Evolutionary conservation across 768 basidiomycete genomes (phyloP).

Genomic region (Naganishia kalamii): DNA sequence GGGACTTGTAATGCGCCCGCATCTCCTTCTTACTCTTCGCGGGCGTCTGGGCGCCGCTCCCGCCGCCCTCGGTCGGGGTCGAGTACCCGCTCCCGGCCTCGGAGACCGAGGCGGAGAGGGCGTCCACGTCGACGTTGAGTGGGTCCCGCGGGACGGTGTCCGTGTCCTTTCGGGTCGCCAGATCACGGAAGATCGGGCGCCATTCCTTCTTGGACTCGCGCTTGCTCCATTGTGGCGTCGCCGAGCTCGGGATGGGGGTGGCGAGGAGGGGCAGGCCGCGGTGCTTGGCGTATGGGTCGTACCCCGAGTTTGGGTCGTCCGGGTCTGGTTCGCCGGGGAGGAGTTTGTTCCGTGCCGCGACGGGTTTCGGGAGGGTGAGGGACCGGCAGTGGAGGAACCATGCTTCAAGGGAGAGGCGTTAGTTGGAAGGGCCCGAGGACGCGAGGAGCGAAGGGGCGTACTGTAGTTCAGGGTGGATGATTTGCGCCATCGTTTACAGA

Average conservation of each 20-base stretch:
- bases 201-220: slow-evolving; percentile 90
- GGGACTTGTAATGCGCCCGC: slow-evolving; percentile 84
- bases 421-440: neutral
- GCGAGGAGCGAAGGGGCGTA: slow-evolving; percentile 43
- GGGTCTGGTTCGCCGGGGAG: slow-evolving; percentile 24
- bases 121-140: slow-evolving; percentile 29
- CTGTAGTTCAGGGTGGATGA: slow-evolving; percentile 90
- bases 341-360: slow-evolving; percentile 34
- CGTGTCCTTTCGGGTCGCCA: slow-evolving; percentile 37
- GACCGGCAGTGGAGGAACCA: slow-evolving; percentile 91
- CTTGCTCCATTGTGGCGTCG: slow-evolving; percentile 70
- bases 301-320: slow-evolving; percentile 28
- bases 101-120: slow-evolving; percentile 11
- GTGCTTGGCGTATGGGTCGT: slow-evolving; percentile 45
- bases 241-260: slow-evolving; percentile 32
- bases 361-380: slow-evolving; percentile 73
- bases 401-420: slow-evolving; percentile 51
- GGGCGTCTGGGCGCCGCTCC: slow-evolving; percentile 50
- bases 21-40: slow-evolving; percentile 72
- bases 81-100: slow-evolving; percentile 25
- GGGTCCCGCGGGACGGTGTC: slow-evolving; percentile 31
- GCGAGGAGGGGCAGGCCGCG: slow-evolving; percentile 38
- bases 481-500: slow-evolving; percentile 78
- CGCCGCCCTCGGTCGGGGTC: slow-evolving; percentile 36
- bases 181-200: slow-evolving; percentile 51